Percentiles rank a stretch among this genome's conserved stretches.
Evolutionary conservation across 2,329 filamentous ascomycete species (phyloP).

Genomic region (Colletotrichum aenigma): DNA sequence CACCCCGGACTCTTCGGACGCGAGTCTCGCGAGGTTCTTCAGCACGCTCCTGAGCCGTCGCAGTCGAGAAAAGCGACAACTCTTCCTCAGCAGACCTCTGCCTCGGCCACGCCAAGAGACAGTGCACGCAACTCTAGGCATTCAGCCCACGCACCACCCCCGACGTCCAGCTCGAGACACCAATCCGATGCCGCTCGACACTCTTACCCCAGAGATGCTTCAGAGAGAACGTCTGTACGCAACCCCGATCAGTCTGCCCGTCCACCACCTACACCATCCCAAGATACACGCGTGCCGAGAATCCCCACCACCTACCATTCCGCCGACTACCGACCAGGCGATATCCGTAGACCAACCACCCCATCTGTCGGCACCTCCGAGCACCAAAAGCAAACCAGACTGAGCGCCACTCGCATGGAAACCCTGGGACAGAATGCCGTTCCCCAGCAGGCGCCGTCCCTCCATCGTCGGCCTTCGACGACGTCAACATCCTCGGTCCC

Average conservation of each 20-base stretch:
- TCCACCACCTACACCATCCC: not conserved
- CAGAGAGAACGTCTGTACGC: not conserved
- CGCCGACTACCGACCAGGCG: not conserved
- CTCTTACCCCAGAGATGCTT: not conserved
- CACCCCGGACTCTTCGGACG: not conserved
- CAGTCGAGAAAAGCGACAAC: not conserved
- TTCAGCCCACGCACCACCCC: not conserved
- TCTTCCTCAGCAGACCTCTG: not conserved
- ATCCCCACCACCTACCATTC: not conserved
- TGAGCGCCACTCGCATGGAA: not conserved
- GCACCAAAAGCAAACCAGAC: not conserved
- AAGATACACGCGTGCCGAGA: not conserved
- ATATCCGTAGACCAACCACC: not conserved
- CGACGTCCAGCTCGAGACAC: not conserved
- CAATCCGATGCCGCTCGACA: not conserved
- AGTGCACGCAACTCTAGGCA: not conserved
- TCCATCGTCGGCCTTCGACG: not conserved
- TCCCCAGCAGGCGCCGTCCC: not conserved
- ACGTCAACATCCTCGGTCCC: not conserved
- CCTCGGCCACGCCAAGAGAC: not conserved
- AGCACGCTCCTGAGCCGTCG: not conserved
- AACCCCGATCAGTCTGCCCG: not conserved
- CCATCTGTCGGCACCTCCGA: not conserved
- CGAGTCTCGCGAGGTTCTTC: not conserved
- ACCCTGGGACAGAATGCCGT: not conserved